Evolutionary conservation across 805 yeast genomes (phyloP).

Genomic region (Wickerhamomyces pijperi): DNA sequence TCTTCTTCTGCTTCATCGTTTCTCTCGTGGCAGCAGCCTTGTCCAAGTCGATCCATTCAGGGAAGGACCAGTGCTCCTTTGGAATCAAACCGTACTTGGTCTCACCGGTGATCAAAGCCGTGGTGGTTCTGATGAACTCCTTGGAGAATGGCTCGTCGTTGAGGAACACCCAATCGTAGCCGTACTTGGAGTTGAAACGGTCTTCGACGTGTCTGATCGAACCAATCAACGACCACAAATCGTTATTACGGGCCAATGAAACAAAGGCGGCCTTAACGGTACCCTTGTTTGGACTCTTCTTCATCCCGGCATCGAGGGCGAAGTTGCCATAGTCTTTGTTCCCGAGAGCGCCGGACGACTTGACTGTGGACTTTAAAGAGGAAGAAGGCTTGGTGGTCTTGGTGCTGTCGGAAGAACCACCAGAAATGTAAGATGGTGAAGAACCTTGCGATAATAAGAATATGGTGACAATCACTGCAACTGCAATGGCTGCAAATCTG

Average conservation of each 20-base stretch:
- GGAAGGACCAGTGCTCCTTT: constrained; percentile 58
- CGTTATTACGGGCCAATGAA: constrained; percentile 60
- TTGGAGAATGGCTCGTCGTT: constrained; percentile 57
- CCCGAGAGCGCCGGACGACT: constrained; percentile 6
- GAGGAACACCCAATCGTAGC: constrained; percentile 73
- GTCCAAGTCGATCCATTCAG: constrained; percentile 48
- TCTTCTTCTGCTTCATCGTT: constrained; percentile 30
- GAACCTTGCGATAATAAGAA: constrained; percentile 19
- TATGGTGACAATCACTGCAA: constrained; percentile 14
- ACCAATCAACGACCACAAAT: constrained; percentile 43
- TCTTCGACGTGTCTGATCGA: constrained; percentile 58
- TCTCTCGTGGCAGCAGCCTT: constrained; percentile 35
- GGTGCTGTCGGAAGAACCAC: constrained; percentile 2
- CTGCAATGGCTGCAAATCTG: constrained; percentile 17
- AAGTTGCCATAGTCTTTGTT: background rate
- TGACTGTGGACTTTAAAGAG: constrained; percentile 6
- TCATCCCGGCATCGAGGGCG: constrained; percentile 8
- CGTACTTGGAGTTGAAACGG: constrained; percentile 49
- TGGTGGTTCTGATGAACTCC: constrained; percentile 39
- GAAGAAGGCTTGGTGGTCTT: too few relatives aligned
- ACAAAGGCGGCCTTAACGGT: constrained; percentile 50
- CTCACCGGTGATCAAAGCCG: constrained; percentile 44
- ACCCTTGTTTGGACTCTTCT: constrained; percentile 17
- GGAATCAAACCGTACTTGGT: constrained; percentile 56
- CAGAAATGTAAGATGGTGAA: constrained; percentile 13